phyloP scores from a whole-genome alignment of 306 rosid species.

The Fragaria vesca region DNA sequence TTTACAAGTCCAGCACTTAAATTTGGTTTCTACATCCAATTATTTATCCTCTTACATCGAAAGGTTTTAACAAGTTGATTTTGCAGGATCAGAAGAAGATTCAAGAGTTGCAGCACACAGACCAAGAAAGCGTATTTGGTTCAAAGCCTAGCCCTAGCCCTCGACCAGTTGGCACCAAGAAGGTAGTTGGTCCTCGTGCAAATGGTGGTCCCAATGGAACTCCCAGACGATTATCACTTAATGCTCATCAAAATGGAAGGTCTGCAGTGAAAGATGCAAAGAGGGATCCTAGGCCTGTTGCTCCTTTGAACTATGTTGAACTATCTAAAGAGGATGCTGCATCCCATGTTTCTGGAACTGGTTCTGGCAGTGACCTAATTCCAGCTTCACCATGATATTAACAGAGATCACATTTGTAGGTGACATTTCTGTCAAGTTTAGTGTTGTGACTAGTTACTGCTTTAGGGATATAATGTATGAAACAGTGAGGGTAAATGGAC shows the following conservation, averaged over 20 bases:
- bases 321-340: constrained; percentile 80
- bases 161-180: constrained; percentile 70
- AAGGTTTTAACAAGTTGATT: constrained; percentile 9
- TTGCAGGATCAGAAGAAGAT: constrained; percentile 89
- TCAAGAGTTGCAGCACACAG: constrained; percentile 75
- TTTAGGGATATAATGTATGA: constrained; percentile 55
- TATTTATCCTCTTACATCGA: neutral
- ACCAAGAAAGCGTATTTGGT: constrained; percentile 67
- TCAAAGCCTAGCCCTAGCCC: constrained; percentile 90
- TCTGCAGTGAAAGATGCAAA: constrained; percentile 70
- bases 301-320: constrained; percentile 84
- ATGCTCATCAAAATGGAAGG: constrained; percentile 83
- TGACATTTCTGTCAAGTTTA: constrained; percentile 34
- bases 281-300: constrained; percentile 65
- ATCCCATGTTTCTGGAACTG: constrained; percentile 48
- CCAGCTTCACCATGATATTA: constrained; percentile 60
- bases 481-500: constrained; percentile 42
- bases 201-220: constrained; percentile 86
- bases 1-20: neutral
- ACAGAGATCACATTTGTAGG: constrained; percentile 23
- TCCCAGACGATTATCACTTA: constrained; percentile 88
- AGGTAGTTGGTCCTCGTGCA: constrained; percentile 72
- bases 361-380: constrained; percentile 60
- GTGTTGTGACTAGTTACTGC: constrained; percentile 50
- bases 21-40: neutral